Evolutionary conservation across 208 protist species (phyloP).

Genomic region (Leptomonas seymouri): DNA sequence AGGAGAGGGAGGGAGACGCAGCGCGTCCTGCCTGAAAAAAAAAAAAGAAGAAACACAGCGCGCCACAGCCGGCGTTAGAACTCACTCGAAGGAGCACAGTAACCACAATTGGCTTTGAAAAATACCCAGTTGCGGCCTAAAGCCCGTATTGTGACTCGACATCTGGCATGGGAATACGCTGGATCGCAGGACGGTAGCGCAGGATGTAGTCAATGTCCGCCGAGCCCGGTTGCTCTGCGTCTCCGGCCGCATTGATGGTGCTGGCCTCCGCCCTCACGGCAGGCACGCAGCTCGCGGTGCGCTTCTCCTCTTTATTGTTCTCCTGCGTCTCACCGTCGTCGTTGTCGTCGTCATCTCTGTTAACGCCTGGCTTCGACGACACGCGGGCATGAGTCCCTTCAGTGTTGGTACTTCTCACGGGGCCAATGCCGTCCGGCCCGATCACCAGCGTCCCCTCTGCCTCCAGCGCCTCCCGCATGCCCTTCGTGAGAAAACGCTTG

Average conservation of each 20-base stretch:
- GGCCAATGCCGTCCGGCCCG: conserved; percentile 11
- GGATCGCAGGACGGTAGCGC: conserved; percentile 34
- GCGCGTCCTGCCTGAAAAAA: too few species aligned
- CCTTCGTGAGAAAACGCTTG: conserved; percentile 36
- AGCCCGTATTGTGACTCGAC: conserved; percentile 57
- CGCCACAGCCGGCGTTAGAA: too few species aligned
- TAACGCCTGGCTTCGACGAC: neutral
- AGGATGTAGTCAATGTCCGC: conserved; percentile 39
- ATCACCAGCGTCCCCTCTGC: conserved; percentile 21
- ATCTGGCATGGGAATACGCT: conserved; percentile 64
- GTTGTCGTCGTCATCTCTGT: neutral
- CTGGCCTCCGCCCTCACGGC: neutral
- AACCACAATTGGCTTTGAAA: too few species aligned
- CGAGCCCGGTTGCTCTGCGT: neutral
- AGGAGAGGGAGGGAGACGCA: too few species aligned
- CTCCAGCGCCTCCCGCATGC: conserved; percentile 30
- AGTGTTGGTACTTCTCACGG: neutral
- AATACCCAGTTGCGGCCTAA: too few species aligned
- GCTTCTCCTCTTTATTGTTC: neutral
- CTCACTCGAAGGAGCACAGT: too few species aligned
- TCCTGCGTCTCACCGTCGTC: conserved; percentile 1
- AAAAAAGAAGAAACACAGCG: too few species aligned
- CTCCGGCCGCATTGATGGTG: neutral
- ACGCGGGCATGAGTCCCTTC: neutral
- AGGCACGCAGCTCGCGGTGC: neutral